Evolutionary conservation across 2,329 filamentous ascomycete genomes (phyloP).

Genomic region (Colletotrichum sp.): DNA sequence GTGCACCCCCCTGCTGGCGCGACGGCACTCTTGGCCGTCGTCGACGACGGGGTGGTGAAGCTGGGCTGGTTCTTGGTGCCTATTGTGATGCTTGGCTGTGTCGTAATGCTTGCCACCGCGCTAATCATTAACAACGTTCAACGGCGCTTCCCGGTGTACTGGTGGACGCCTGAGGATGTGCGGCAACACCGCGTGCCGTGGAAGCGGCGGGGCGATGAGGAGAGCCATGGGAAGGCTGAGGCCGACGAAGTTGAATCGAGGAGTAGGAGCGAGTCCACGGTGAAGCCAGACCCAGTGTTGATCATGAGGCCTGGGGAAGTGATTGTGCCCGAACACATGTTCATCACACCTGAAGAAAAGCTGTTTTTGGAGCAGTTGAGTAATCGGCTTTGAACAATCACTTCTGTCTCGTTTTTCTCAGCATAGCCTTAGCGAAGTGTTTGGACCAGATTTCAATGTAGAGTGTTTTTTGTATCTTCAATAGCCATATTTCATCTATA

Average conservation of each 20-base stretch:
- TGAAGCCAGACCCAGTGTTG: conserved; percentile 29
- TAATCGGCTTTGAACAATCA: conserved; percentile 30
- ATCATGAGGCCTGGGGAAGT: conserved; percentile 40
- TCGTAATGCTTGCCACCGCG: conserved; percentile 67
- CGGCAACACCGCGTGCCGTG: background rate
- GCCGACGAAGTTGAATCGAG: background rate
- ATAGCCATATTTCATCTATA: background rate
- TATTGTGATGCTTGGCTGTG: conserved; percentile 63
- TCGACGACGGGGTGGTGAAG: conserved; percentile 55
- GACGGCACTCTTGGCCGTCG: conserved; percentile 72
- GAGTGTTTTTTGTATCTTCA: background rate
- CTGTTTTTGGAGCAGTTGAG: conserved; percentile 39
- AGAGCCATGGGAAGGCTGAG: background rate
- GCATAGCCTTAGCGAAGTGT: background rate
- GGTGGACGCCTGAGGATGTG: conserved; percentile 62
- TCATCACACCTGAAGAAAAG: conserved; percentile 41
- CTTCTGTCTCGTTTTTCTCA: background rate
- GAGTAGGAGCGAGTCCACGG: background rate
- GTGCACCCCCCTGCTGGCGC: conserved; percentile 78
- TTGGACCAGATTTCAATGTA: background rate
- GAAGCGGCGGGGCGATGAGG: background rate
- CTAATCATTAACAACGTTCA: conserved; percentile 74
- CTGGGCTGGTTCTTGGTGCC: conserved; percentile 75
- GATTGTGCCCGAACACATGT: conserved; percentile 38
- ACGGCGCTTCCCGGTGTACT: conserved; percentile 71